Evolutionary conservation across 305 asterid species (phyloP), one percentile per base, ranked within the genome.

Genomic region (Fraxinus sp.): DNA sequence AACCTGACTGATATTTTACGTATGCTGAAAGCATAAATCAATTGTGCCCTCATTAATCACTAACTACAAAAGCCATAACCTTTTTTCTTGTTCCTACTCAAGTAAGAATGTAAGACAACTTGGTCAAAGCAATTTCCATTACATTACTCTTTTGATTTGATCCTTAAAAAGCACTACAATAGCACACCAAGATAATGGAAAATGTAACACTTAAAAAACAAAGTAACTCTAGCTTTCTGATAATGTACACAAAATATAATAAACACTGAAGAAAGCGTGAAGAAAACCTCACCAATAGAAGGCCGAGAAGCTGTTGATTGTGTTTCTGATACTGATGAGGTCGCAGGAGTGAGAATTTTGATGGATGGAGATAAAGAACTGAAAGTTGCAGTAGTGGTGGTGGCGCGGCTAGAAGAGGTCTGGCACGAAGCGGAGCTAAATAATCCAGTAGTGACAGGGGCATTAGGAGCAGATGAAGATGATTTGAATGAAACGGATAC

Each of bases 301-400:
- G 77, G 28, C 26, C 80, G 5, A 80, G 88, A 76, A 74, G 80
- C 81, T 46, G 18, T 46, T 46, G 57, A 13, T 46, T 13, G 57
- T 46, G 57, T 46, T 46, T 46, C 57, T 46, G 57, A 46, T 46
- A 13, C 57, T 46, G 18, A 46, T 4, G 57, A 46, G 18, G 18
- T 13, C 57, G 18, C 57, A 46, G 57, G 57, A 66, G 85, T 85
- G 14, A 84, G 49, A 7, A 81, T 30, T 77, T 81, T 85, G 39
- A 80, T 10, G 28, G 92, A 85, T 68, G 85, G 77, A 2, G 85
- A 5, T 57, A 81, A 84, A 30, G 86, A 77, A 39, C 81, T 74
- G 4, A 84, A 13, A 20, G 77, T 39, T 16, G 81, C 35, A 24
- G 81, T 9, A 7, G 37, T 11, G 55, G 55, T 43, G 55, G n/a